Evolutionary conservation across 768 basidiomycete genomes (phyloP), one percentile per base, ranked within the genome.

Genomic region (Gymnopilus junonius): DNA sequence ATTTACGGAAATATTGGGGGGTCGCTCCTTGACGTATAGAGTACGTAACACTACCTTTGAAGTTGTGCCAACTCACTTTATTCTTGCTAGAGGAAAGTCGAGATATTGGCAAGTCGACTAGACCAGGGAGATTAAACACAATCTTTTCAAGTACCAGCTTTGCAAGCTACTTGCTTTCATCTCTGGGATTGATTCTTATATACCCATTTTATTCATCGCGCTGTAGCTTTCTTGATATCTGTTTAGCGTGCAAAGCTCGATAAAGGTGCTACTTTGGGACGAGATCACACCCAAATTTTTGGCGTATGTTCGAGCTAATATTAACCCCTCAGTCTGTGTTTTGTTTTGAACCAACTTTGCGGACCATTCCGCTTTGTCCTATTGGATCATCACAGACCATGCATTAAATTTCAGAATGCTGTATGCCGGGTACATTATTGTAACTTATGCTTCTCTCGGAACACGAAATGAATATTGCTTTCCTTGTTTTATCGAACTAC

Each of bases 281-380:
- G 81, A 90, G 82, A 70, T 70, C 77, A 78, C 82, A 83, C 80
- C 83, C 84, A 83, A 82, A 73, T 70, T 59, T 63, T 67, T 76
- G 89, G 90, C 87, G 90, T 92, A 92, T 92, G 74, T 80, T 88
- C 85, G 87, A 89, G 89, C 91, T 84, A 68, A 91, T 39, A 91
- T 78, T 50, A 67, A 81, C 65, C 45, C 63, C 56, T 46, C 37
- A 46, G 34, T 27, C 4, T 1, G 14, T 17, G 17, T 51, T 39
- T 37, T 54, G 27, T 2, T 39, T 23, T 55, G 29, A 34, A 62
- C 21, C 55, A 56, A 29, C 34, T 56, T 54, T 51, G 60, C 43
- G n/a, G 37, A 48, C 32, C 11, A 8, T 21, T 35, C 5, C 27
- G 56, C 51, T 40, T 58, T 29, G 21, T 50, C 32, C 32, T 25